Evolutionary conservation across 371 early-diverging fungal genomes (phyloP).

Genomic region (Dipsacomyces acuminosporus): DNA sequence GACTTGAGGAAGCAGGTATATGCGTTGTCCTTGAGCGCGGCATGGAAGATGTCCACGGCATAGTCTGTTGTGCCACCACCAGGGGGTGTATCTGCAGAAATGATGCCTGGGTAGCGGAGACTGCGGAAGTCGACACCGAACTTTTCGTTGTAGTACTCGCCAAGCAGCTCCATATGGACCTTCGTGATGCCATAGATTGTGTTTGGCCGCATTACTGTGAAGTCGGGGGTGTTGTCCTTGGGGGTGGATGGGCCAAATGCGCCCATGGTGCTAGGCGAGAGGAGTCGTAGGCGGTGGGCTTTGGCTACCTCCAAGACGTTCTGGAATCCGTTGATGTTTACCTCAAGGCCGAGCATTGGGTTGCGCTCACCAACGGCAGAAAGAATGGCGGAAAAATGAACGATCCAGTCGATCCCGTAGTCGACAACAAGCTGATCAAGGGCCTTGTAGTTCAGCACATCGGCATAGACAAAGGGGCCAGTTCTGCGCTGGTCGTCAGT

Average conservation of each 20-base stretch:
- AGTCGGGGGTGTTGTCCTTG: slow-evolving; percentile 53
- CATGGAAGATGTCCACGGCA: slow-evolving; percentile 60
- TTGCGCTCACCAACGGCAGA: slow-evolving; percentile 58
- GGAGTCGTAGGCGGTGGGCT: slow-evolving; percentile 50
- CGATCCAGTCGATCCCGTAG: slow-evolving; percentile 56
- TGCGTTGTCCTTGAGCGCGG: slow-evolving; percentile 49
- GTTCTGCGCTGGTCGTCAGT: slow-evolving; percentile 42
- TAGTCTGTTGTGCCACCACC: slow-evolving; percentile 62
- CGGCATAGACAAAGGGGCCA: slow-evolving; percentile 58
- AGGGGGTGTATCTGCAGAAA: slow-evolving; percentile 55
- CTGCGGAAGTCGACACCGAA: slow-evolving; percentile 58
- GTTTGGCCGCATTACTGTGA: slow-evolving; percentile 57
- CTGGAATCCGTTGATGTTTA: slow-evolving; percentile 58
- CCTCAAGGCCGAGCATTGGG: slow-evolving; percentile 50
- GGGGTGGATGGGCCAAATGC: slow-evolving; percentile 61
- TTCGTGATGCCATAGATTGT: slow-evolving; percentile 63
- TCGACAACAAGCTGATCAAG: slow-evolving; percentile 56
- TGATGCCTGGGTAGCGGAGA: slow-evolving; percentile 57
- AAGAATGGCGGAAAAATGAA: slow-evolving; percentile 57
- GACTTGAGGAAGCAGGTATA: slow-evolving; percentile 52
- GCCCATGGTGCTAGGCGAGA: slow-evolving; percentile 58
- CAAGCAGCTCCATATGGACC: slow-evolving; percentile 56
- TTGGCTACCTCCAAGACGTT: slow-evolving; percentile 56
- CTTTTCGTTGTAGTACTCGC: slow-evolving; percentile 59
- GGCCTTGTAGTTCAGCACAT: slow-evolving; percentile 54